These are phyloP conservation scores for Kurtzmaniella quercitrusa DNA, from an alignment of 1,139 yeast genomes.

Conservation along the genomic window DNA sequence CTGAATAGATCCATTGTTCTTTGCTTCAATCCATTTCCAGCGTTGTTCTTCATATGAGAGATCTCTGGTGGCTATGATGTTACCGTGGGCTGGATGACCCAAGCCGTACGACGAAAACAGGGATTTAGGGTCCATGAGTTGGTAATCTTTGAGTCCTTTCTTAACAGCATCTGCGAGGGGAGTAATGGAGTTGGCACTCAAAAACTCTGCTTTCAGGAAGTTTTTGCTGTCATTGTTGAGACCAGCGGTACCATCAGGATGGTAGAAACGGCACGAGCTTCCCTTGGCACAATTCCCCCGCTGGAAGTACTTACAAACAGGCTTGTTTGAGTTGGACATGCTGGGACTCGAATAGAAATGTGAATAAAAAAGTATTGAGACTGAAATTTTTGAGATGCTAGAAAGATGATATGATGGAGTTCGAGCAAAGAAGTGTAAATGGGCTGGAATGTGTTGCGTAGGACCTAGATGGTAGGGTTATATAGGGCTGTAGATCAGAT, in stretches of 20 bases:
- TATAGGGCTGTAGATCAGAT: too few species aligned
- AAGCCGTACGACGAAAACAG: constrained; percentile 25
- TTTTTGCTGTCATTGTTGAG: neutral
- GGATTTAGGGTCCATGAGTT: constrained; percentile 14
- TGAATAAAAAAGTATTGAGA: neutral
- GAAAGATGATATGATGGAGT: too few species aligned
- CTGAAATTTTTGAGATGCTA: too few species aligned
- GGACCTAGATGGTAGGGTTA: too few species aligned
- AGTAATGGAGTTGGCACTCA: neutral
- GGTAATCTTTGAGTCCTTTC: constrained; percentile 13
- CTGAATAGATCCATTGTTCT: constrained; percentile 26
- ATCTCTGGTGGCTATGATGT: constrained; percentile 49
- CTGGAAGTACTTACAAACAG: constrained; percentile 1
- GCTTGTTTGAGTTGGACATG: neutral
- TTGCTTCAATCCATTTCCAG: constrained; percentile 43
- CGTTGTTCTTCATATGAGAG: constrained; percentile 55
- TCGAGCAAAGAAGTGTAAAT: too few species aligned
- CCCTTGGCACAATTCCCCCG: constrained; percentile 22
- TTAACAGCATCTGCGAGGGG: constrained; percentile 10
- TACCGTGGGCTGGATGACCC: constrained; percentile 22
- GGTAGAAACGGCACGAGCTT: constrained; percentile 18
- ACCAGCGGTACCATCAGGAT: constrained; percentile 9
- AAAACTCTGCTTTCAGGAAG: constrained; percentile 2
- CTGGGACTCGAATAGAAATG: neutral
- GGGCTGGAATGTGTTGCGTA: too few species aligned